Base-by-base conservation (phyloP, 139 green algal genomes). In the Pleodorina starrii region DNA sequence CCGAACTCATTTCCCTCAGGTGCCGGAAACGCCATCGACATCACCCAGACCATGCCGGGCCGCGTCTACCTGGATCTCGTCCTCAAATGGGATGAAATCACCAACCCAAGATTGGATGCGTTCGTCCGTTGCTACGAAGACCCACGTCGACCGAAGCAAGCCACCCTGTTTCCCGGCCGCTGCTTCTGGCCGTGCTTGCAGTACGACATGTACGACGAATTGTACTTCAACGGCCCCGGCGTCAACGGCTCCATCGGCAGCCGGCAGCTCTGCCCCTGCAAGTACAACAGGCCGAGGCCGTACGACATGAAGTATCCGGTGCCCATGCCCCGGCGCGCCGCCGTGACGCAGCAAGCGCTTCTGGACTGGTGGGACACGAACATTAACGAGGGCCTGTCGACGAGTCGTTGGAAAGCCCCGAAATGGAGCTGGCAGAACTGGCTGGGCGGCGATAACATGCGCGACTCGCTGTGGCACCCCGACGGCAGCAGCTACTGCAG, bases 101-200 rank as follows among this genome's bases (percentile, higher is more conserved):
- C n/a, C n/a, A n/a, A n/a, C 23, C 23, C 16, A 14, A 27, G 73
- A 60, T 23, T 81, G 43, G 50, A 7, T n/a, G n/a, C n/a, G n/a
- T n/a, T 21, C 2, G 32, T 84, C 1, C 9, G 48, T 29, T 84
- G 76, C 32, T 5, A 71, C 0, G 1, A 32, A 16, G 76, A 84
- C 35, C 3, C 50, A 2, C 48, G 76, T 2, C 76, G 76, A 1
- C 2, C 50, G n/a, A 5, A 42, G n/a, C n/a, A n/a, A 7, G n/a
- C 9, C 32, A 35, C 48, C 23, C 9, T 23, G 4, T 84, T 46
- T 46, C 76, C 76, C 50, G 48, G 50, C 19, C 79, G 79, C 79
- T 86, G 79, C 57, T 17, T 6, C 2, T 25, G 74, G 2, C 79
- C 79, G 10, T 86, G 79, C 57, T 51, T 86, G 38, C 79, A 86